These are phyloP conservation scores for Crepidotus variabilis DNA, from an alignment of 768 basidiomycete genomes.

Conservation along the genomic window DNA sequence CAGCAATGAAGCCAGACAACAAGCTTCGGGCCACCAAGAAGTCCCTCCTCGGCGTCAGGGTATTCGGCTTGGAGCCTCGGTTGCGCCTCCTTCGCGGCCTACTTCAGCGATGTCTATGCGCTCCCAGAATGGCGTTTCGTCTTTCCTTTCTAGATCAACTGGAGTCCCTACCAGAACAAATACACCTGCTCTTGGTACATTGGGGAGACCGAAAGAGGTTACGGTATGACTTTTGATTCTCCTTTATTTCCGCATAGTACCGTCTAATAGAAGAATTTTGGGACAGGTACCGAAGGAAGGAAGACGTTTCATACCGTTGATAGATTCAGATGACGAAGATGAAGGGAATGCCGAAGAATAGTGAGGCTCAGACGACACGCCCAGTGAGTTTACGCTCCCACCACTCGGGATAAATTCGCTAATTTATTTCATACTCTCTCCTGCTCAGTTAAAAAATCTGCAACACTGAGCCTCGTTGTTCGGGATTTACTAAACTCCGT, in stretches of 20 bases:
- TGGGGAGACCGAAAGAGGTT: slow-evolving; percentile 7
- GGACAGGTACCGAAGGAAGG: slow-evolving; percentile 32
- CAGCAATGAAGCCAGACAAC: background rate
- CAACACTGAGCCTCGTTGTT: too few relatives aligned
- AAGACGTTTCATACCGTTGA: slow-evolving; percentile 44
- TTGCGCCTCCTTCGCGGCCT: background rate
- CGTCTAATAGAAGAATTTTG: background rate
- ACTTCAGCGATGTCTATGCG: background rate
- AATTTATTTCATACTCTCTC: too few relatives aligned
- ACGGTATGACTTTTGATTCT: slow-evolving; percentile 6
- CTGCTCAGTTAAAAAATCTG: too few relatives aligned
- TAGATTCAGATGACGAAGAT: slow-evolving; percentile 42
- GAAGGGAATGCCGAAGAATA: slow-evolving; percentile 7
- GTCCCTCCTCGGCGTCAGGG: background rate
- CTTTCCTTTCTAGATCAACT: background rate
- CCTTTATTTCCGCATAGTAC: background rate
- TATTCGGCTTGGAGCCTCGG: background rate
- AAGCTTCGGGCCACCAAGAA: background rate
- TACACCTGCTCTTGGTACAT: background rate
- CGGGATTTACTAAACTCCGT: too few relatives aligned
- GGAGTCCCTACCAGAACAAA: background rate
- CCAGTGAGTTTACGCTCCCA: too few relatives aligned
- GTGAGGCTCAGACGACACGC: too few relatives aligned
- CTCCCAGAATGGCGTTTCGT: background rate
- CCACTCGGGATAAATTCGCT: too few relatives aligned